phyloP scores from a whole-genome alignment of 2,329 filamentous ascomycete species.

The Trichoderma gracile region DNA sequence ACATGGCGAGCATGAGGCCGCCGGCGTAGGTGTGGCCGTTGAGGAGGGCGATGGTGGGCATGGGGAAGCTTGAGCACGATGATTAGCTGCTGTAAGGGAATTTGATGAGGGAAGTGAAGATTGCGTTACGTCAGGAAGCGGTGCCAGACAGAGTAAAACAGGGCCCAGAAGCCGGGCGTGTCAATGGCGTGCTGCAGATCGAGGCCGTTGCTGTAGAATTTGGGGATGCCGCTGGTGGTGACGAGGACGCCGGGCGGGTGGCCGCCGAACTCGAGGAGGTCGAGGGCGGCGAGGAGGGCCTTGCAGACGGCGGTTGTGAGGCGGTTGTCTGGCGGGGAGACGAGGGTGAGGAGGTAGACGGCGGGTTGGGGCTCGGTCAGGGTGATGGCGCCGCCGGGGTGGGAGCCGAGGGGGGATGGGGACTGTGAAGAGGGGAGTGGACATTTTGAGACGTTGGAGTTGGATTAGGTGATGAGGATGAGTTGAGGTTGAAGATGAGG shows the following conservation, averaged over 20 bases:
- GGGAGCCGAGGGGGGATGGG: slow-evolving; percentile 53
- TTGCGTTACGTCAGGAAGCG: slow-evolving; percentile 49
- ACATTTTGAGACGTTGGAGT: slow-evolving; percentile 25
- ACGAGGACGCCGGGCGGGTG: slow-evolving; percentile 72
- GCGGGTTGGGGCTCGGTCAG: slow-evolving; percentile 60
- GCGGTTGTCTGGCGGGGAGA: slow-evolving; percentile 73
- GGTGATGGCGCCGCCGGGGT: slow-evolving; percentile 59
- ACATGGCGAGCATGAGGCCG: slow-evolving; percentile 78
- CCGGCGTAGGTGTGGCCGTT: slow-evolving; percentile 82
- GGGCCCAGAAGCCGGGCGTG: slow-evolving; percentile 62
- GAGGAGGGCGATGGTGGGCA: slow-evolving; percentile 78
- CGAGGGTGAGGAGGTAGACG: slow-evolving; percentile 73
- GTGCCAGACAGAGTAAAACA: slow-evolving; percentile 65
- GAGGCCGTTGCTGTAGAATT: slow-evolving; percentile 85
- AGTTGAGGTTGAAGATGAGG: background rate
- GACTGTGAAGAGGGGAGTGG: slow-evolving; percentile 44
- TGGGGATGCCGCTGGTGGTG: slow-evolving; percentile 72
- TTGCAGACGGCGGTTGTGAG: slow-evolving; percentile 68
- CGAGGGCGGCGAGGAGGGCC: slow-evolving; percentile 68
- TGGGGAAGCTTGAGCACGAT: slow-evolving; percentile 56
- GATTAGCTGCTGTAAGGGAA: too few relatives aligned
- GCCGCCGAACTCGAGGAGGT: slow-evolving; percentile 67
- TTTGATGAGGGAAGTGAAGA: too few relatives aligned
- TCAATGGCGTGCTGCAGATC: slow-evolving; percentile 67
- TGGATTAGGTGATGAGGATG: too few relatives aligned